phyloP scores from a whole-genome alignment of 1,139 yeast genomes.

The Taphrina betulina region DNA sequence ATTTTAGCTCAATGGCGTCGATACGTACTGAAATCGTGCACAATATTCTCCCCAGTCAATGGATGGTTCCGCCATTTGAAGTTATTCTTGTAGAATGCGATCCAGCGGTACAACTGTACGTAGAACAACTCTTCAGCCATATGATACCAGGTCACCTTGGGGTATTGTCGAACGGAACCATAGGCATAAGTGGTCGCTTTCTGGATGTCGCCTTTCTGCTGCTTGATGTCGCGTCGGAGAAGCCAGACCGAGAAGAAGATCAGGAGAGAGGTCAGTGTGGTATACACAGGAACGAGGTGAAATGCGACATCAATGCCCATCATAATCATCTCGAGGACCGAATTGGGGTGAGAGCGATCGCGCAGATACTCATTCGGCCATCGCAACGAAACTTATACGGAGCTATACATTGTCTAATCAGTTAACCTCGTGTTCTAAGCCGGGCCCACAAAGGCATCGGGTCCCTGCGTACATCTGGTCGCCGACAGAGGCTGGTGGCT shows the following conservation, averaged over 20 bases:
- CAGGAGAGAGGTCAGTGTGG: not conserved
- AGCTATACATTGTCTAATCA: too few relatives aligned
- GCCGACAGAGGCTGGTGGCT: too few relatives aligned
- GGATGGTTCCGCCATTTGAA: not conserved
- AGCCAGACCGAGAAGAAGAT: not conserved
- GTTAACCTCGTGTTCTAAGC: too few relatives aligned
- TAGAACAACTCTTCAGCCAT: constrained; percentile 20
- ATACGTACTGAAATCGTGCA: constrained; percentile 19
- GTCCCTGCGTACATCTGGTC: too few relatives aligned
- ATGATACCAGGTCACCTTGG: constrained; percentile 12
- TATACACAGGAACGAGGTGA: not conserved
- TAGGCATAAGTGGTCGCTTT: constrained; percentile 23
- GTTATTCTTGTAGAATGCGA: constrained; percentile 8
- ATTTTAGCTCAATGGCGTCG: not conserved
- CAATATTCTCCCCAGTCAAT: constrained; percentile 11
- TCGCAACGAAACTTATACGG: too few relatives aligned
- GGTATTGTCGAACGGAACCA: constrained; percentile 27
- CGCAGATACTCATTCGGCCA: too few relatives aligned
- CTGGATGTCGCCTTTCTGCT: constrained; percentile 7
- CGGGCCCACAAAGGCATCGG: too few relatives aligned
- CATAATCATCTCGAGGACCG: too few relatives aligned
- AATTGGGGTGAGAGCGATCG: too few relatives aligned
- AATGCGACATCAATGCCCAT: too few relatives aligned
- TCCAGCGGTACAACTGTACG: constrained; percentile 10
- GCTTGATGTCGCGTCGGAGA: not conserved